phyloP scores from a whole-genome alignment of 345 rosid species.

The Murraya paniculata region DNA sequence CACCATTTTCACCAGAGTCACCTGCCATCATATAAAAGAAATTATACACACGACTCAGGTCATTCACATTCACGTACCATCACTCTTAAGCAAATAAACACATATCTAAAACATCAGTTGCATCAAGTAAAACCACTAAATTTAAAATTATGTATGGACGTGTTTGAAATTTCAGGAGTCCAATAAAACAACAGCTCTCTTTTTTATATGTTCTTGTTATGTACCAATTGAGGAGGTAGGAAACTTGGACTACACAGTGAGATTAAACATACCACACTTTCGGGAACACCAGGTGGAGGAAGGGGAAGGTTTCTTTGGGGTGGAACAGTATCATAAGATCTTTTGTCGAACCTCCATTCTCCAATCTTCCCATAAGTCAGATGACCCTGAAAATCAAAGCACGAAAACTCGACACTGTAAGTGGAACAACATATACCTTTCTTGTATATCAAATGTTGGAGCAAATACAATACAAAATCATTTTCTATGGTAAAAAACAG shows the following conservation, averaged over 20 bases:
- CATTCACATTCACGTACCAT: too few species aligned
- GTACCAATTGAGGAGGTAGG: background rate
- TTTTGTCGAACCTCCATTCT: conserved; percentile 96
- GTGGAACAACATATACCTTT: background rate
- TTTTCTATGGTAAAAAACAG: background rate
- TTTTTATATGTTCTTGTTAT: background rate
- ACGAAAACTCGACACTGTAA: background rate
- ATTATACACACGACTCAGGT: too few species aligned
- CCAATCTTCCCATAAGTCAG: conserved; percentile 89
- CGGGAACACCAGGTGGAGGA: conserved; percentile 92
- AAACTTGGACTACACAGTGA: background rate
- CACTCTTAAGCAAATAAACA: too few species aligned
- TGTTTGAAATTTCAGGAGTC: background rate
- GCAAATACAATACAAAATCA: background rate
- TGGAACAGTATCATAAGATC: conserved; percentile 55
- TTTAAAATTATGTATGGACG: background rate
- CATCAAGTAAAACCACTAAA: too few species aligned
- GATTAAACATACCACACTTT: conserved; percentile 80
- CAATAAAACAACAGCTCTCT: background rate
- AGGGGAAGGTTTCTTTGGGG: conserved; percentile 87
- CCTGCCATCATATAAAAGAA: conserved; percentile 41
- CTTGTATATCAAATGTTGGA: conserved; percentile 5
- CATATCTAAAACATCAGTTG: too few species aligned
- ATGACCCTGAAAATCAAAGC: conserved; percentile 51
- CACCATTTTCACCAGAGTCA: conserved; percentile 85